Percentiles rank a stretch among this genome's conserved stretches.
phyloP scores from a whole-genome alignment of 495 filamentous ascomycete species.

The Aspergillus olivimuriae region DNA sequence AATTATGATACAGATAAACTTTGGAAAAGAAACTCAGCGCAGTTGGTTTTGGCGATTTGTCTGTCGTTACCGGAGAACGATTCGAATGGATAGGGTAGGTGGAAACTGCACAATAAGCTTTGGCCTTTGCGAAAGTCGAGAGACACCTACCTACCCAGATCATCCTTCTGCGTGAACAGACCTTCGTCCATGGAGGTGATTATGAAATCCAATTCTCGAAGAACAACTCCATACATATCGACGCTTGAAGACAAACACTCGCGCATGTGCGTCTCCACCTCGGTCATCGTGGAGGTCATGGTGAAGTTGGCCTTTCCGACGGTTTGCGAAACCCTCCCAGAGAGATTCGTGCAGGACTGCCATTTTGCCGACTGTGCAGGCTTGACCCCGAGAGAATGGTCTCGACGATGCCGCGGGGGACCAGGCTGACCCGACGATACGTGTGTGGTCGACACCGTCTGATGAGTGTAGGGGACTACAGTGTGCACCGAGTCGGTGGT shows the following conservation, averaged over 20 bases:
- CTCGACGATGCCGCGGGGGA: not conserved
- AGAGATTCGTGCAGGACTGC: conserved; percentile 2
- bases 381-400: not conserved
- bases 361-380: not conserved
- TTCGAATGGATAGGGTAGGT: conserved; percentile 16
- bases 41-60: conserved; percentile 8
- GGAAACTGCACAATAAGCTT: conserved; percentile 23
- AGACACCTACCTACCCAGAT: conserved; percentile 38
- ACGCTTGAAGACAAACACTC: conserved; percentile 6
- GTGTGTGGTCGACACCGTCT: not conserved
- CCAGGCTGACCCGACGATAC: not conserved
- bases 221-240: conserved; percentile 35
- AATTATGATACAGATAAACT: conserved; percentile 72
- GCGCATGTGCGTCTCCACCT: conserved; percentile 6
- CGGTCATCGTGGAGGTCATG: not conserved
- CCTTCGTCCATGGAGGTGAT: conserved; percentile 65
- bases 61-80: conserved; percentile 9
- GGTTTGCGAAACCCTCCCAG: conserved; percentile 1
- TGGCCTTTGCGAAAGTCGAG: conserved; percentile 3
- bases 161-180: conserved; percentile 53
- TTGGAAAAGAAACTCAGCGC: conserved; percentile 61
- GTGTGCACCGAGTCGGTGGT: not conserved
- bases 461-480: not conserved
- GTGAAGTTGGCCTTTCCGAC: not conserved
- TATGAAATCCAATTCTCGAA: conserved; percentile 49